A percentile compares a stretch with the other conserved stretches of the same genome.
phyloP scores from a whole-genome alignment of 805 yeast species.

The Hanseniaspora jakobsenii region DNA sequence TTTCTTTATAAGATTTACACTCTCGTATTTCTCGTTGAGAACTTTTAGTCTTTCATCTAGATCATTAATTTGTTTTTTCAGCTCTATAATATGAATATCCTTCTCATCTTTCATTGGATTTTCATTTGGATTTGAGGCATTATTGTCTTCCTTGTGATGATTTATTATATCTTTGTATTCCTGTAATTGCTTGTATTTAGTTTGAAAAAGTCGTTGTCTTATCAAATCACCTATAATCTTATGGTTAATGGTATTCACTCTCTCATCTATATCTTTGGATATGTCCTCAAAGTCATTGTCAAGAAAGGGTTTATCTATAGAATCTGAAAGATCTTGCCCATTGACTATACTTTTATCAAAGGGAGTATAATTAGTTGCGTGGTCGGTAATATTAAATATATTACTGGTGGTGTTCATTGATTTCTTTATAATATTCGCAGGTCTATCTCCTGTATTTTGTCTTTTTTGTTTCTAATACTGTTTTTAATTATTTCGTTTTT shows the following conservation, averaged over 20 bases:
- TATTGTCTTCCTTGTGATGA: background rate
- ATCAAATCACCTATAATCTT: constrained; percentile 11
- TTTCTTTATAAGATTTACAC: too few species aligned
- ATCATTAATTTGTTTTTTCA: constrained; percentile 28
- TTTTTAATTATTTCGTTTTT: too few species aligned
- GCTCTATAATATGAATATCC: constrained; percentile 29
- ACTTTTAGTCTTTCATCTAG: constrained; percentile 9
- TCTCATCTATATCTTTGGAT: constrained; percentile 9
- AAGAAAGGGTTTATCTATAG: background rate
- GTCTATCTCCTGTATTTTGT: too few species aligned
- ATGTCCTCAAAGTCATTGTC: constrained; percentile 13
- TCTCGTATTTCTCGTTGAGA: constrained; percentile 19
- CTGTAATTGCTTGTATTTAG: constrained; percentile 2
- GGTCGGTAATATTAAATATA: too few species aligned
- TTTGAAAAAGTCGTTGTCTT: constrained; percentile 2
- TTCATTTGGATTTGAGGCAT: too few species aligned
- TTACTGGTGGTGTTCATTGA: too few species aligned
- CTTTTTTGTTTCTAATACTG: too few species aligned
- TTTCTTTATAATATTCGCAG: too few species aligned
- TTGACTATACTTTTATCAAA: too few species aligned
- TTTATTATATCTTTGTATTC: background rate
- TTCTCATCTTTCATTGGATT: background rate
- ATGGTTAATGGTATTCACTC: constrained; percentile 3
- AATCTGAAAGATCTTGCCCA: background rate
- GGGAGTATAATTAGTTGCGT: too few species aligned